Base-by-base conservation (phyloP, 768 basidiomycete genomes). In the Harrya chromipes region DNA sequence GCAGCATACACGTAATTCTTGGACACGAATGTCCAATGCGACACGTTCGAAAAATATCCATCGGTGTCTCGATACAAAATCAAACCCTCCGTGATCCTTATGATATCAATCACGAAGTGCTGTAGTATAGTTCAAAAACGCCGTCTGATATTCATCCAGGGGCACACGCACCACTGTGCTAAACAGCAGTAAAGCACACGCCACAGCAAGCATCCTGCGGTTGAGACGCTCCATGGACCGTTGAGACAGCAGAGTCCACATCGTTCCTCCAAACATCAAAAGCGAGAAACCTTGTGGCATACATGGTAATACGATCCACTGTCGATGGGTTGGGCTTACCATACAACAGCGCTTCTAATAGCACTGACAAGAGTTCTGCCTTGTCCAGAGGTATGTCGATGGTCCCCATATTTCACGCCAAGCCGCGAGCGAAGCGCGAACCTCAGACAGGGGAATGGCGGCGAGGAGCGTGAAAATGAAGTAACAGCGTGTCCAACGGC, bases 211-310 rank as follows among this genome's bases (percentile, higher is more conserved):
- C 62, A 65, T 61, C 19, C 43, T 43, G 4, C 14, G 26, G 41
- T 63, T 57, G 8, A 63, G 24, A 24, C 43, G 38, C 2, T 29
- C 7, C 10, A 33, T 42, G 26, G 27, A 34, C n/a, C 41, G 54
- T 13, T 50, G 49, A n/a, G 36, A 41, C 7, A 58, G 21, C 7
- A 67, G 44, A 4, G 56, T 49, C 56, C 58, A 66, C 3, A 68
- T 43, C 0, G 67, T 67, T 9, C 54, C 56, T 9, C 60, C 57
- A 45, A 66, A 69, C 68, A 69, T 66, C 14, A 67, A 39, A 8
- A 67, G 6, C 2, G 65, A 69, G 50, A 68, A 68, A 4, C 67
- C 68, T 69, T 50, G 10, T 4, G 1, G 3, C 16, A 27, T 3
- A 3, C 1, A 20, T 6, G 4, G 9, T 19, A 27, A 34, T 29